Evolutionary conservation across 768 basidiomycete genomes (phyloP).

Genomic region (Leccinum broughii): DNA sequence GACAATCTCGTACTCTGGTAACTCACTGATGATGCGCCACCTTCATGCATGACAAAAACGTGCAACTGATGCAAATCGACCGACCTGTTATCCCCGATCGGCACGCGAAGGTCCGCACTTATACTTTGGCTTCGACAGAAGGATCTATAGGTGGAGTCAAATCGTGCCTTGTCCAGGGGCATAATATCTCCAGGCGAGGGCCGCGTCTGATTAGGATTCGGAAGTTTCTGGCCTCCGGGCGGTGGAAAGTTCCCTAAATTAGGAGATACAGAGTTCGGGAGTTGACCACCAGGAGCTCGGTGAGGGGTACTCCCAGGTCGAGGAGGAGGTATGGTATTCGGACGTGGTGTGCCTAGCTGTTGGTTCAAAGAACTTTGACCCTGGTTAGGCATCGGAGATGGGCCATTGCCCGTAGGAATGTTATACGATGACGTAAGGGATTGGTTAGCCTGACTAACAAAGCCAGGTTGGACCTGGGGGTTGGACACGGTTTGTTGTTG

Average conservation of each 20-base stretch:
- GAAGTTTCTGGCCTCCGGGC: conserved; percentile 23
- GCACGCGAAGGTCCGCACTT: conserved; percentile 40
- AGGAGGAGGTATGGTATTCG: conserved; percentile 36
- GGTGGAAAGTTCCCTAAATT: conserved; percentile 30
- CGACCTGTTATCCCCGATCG: conserved; percentile 51
- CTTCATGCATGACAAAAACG: conserved; percentile 56
- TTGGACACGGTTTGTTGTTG: conserved; percentile 16
- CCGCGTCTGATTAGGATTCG: conserved; percentile 23
- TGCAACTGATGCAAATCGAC: conserved; percentile 67
- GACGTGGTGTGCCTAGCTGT: conserved; percentile 34
- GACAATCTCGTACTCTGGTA: not conserved
- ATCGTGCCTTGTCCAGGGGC: conserved; percentile 51
- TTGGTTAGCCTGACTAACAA: conserved; percentile 18
- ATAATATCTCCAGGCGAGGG: conserved; percentile 18
- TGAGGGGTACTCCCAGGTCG: conserved; percentile 42
- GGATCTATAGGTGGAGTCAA: conserved; percentile 51
- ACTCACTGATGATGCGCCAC: conserved; percentile 51
- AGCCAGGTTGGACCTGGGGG: conserved; percentile 24
- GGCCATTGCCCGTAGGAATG: conserved; percentile 16
- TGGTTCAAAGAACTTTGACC: conserved; percentile 20
- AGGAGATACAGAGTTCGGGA: conserved; percentile 36
- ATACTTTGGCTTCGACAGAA: conserved; percentile 46
- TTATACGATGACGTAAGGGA: conserved; percentile 18
- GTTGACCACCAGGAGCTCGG: conserved; percentile 33
- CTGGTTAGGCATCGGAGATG: conserved; percentile 26